Percentiles rank a stretch among this genome's conserved stretches.
phyloP scores from a whole-genome alignment of 164 flowering plant species.

The Aristolochia contorta region DNA sequence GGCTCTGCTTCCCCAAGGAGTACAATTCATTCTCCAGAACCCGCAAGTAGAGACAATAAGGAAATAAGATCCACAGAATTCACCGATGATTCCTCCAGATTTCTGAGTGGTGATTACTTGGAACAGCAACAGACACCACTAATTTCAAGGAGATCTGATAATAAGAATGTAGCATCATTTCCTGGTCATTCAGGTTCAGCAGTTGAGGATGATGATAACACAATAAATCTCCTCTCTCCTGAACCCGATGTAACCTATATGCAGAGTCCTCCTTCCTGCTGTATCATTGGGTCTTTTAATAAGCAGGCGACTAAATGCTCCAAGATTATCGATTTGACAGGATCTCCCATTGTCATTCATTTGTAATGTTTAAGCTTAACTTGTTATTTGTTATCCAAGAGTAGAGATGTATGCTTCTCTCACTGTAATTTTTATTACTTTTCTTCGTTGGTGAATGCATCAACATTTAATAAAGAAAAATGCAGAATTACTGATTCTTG shows the following conservation, averaged over 20 bases:
- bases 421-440: no score
- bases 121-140: conserved; percentile 2
- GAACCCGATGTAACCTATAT: conserved; percentile 51
- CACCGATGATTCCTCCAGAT: background rate
- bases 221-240: conserved; percentile 7
- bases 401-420: no score
- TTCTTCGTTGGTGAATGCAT: no score
- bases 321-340: conserved; percentile 63
- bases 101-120: background rate
- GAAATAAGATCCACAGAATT: background rate
- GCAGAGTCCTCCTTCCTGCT: conserved; percentile 36
- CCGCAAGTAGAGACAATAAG: background rate
- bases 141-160: conserved; percentile 5
- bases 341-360: conserved; percentile 44
- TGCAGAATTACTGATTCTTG: no score
- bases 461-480: no score
- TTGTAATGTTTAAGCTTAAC: conserved; percentile 5
- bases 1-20: background rate
- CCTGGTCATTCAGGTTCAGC: background rate
- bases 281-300: conserved; percentile 14
- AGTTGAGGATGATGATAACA: background rate
- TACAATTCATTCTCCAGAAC: background rate
- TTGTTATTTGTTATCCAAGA: no score
- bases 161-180: background rate
- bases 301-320: conserved; percentile 29